Evolutionary conservation across 768 basidiomycete species (phyloP).

Genomic region (Nidula microcarpa): DNA sequence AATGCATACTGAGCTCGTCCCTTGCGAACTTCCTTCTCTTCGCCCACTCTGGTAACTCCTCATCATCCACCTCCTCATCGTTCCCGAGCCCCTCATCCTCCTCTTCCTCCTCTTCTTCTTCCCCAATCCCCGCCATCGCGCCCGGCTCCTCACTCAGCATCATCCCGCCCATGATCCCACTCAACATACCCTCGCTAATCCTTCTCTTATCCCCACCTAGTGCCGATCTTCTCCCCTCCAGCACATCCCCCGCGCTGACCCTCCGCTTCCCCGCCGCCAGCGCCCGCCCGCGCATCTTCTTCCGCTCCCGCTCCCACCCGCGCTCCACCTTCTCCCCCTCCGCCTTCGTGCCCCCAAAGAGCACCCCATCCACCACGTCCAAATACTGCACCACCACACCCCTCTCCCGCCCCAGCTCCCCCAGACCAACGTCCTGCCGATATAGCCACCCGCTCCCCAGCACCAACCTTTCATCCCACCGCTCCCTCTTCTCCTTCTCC

Average conservation of each 20-base stretch:
- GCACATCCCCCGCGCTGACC: conserved; percentile 42
- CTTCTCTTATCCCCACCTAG: conserved; percentile 37
- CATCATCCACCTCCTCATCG: conserved; percentile 56
- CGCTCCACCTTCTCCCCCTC: conserved; percentile 39
- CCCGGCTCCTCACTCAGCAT: conserved; percentile 55
- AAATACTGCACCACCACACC: conserved; percentile 58
- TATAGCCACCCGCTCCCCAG: conserved; percentile 85
- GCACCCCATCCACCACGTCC: conserved; percentile 74
- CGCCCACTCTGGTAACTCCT: conserved; percentile 79
- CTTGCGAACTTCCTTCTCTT: conserved; percentile 49
- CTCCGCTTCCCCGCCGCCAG: conserved; percentile 41
- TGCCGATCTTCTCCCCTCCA: conserved; percentile 11
- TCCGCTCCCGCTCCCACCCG: conserved; percentile 42
- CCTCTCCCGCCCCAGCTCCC: conserved; percentile 55
- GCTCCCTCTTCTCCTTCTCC: conserved; percentile 59
- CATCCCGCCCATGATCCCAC: conserved; percentile 45
- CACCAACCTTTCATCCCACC: conserved; percentile 81
- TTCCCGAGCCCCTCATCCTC: conserved; percentile 37
- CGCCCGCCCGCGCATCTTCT: conserved; percentile 29
- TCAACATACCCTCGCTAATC: conserved; percentile 57
- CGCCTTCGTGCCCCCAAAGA: conserved; percentile 62
- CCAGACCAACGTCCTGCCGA: conserved; percentile 55
- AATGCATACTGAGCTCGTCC: conserved; percentile 55
- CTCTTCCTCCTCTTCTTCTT: conserved; percentile 35
- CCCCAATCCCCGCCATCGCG: conserved; percentile 38